Conservation (phyloP, 2,329 filamentous ascomycete species). For the Colletotrichum sansevieriae region DNA sequence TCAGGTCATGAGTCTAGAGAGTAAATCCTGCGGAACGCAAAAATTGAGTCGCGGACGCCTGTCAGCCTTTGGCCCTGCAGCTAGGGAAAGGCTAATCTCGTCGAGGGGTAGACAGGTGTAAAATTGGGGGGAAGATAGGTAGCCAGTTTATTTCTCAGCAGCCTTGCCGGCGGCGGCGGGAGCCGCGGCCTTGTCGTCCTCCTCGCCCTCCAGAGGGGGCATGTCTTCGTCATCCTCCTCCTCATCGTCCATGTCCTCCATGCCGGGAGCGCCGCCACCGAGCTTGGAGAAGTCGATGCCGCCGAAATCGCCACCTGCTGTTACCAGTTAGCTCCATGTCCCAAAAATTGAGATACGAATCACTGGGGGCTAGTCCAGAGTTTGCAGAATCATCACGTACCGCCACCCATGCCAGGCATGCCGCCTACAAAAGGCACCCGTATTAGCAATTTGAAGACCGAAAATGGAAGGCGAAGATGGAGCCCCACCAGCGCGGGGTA, state of each 20-base stretch:
- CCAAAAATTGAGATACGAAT: neutral
- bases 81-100: slow-evolving; percentile 22
- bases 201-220: slow-evolving; percentile 81
- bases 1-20: slow-evolving; percentile 41
- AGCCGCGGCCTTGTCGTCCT: slow-evolving; percentile 55
- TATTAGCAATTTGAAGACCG: slow-evolving; percentile 29
- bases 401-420: slow-evolving; percentile 65
- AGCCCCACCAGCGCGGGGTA: slow-evolving; percentile 15
- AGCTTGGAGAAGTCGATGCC: slow-evolving; percentile 97
- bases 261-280: slow-evolving; percentile 66
- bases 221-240: slow-evolving; percentile 84
- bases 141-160: slow-evolving; percentile 39
- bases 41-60: slow-evolving; percentile 6
- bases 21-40: slow-evolving; percentile 14
- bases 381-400: slow-evolving; percentile 51
- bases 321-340: slow-evolving; percentile 35
- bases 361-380: slow-evolving; percentile 17
- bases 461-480: neutral
- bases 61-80: slow-evolving; percentile 1
- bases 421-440: slow-evolving; percentile 54
- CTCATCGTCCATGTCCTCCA: slow-evolving; percentile 60
- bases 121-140: neutral
- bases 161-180: slow-evolving; percentile 46
- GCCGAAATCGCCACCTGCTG: slow-evolving; percentile 73
- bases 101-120: slow-evolving; percentile 5